Evolutionary conservation across 2,329 filamentous ascomycete genomes (phyloP).

Genomic region (Talaromyces piceae): DNA sequence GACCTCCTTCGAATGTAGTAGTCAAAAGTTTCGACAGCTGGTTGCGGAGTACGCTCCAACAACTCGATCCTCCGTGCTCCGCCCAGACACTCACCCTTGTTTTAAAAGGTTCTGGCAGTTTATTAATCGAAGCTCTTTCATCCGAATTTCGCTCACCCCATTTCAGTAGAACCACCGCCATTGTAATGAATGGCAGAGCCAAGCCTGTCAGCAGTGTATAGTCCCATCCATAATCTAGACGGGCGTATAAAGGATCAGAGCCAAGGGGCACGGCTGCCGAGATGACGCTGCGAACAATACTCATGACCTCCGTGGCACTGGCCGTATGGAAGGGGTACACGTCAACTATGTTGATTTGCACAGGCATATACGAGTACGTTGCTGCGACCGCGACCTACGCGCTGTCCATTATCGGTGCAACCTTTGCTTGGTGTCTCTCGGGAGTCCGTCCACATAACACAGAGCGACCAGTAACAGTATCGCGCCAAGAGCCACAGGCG

Average conservation of each 20-base stretch:
- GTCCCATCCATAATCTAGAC: constrained; percentile 1
- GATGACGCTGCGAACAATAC: constrained; percentile 3
- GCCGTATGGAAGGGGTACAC: constrained; percentile 18
- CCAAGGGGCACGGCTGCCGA: background rate
- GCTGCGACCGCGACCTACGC: constrained; percentile 19
- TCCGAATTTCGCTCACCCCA: constrained; percentile 1
- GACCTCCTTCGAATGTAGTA: too few relatives aligned
- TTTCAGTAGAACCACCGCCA: background rate
- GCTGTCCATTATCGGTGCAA: constrained; percentile 22
- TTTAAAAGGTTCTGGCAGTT: background rate
- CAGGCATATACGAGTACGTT: constrained; percentile 27
- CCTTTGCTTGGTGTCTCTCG: constrained; percentile 22
- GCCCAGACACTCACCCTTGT: background rate
- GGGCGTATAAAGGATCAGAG: background rate
- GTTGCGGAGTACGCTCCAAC: too few relatives aligned
- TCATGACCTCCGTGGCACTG: constrained; percentile 2
- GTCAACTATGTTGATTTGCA: constrained; percentile 36
- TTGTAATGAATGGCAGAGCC: constrained; percentile 1
- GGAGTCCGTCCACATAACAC: constrained; percentile 63
- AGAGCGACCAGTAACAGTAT: constrained; percentile 45
- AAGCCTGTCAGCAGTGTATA: constrained; percentile 1
- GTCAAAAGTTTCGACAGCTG: too few relatives aligned
- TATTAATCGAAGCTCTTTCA: background rate
- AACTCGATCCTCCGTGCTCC: too few relatives aligned
- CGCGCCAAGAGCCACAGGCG: constrained; percentile 19